Evolutionary conservation across 768 basidiomycete species (phyloP).

Genomic region (Psilocybe subaeruginosa): DNA sequence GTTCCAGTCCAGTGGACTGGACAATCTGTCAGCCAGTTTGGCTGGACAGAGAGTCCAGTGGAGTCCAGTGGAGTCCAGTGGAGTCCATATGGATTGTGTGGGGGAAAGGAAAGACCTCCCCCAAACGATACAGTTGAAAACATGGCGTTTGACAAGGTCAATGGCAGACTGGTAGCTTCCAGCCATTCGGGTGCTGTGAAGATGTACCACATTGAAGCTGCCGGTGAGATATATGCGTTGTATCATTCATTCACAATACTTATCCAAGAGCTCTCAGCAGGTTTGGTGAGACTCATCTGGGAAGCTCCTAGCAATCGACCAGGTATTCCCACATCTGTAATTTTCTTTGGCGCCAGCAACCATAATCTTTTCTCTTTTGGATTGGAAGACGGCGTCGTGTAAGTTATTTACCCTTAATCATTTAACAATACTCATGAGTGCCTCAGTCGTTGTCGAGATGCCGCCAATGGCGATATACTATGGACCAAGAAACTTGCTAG

Average conservation of each 20-base stretch:
- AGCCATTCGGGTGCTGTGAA: conserved; percentile 5
- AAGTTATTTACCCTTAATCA: neutral
- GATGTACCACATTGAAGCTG: neutral
- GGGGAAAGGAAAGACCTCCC: no score
- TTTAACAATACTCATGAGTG: neutral
- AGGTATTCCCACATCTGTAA: neutral
- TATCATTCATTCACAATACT: no score
- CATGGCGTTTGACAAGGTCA: neutral
- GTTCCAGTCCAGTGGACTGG: no score
- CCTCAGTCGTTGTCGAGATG: neutral
- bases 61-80: no score
- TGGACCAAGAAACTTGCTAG: neutral
- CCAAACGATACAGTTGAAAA: conserved; percentile 5
- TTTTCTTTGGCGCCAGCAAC: neutral
- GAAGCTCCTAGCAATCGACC: neutral
- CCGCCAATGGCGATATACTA: neutral
- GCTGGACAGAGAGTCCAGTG: no score
- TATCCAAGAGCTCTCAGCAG: no score
- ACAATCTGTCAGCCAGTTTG: no score
- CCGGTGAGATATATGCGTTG: neutral
- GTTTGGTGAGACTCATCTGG: neutral
- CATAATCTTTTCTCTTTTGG: neutral
- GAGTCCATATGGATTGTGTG: no score
- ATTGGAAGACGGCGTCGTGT: neutral
- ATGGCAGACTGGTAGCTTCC: neutral